Base-by-base conservation (phyloP, 805 yeast species). In the Nakazawaea ishiwadae region DNA sequence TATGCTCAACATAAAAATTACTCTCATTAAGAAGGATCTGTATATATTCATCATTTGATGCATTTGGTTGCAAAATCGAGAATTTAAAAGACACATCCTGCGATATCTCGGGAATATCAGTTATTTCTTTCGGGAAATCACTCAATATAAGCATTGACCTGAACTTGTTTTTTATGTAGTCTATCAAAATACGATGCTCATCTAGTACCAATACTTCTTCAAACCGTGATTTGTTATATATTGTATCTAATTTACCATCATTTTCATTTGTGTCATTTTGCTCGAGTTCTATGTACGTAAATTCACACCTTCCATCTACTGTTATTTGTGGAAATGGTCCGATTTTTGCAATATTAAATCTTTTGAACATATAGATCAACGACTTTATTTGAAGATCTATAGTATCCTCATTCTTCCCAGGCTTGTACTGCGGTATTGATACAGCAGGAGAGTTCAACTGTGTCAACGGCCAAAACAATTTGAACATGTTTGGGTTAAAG, bases 151-250 rank as follows among this genome's bases (percentile, higher is more conserved):
- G 71, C 51, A 75, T 56, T 1, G 84, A 65, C 41, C 91, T 63
- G 56, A 80, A 81, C 57, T 76, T 75, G 63, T 83, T 83, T 52
- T 80, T 81, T 35, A 66, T 54, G 71, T 79, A 83, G 53, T 83
- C 90, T 15, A 79, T 69, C 42, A 81, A 62, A 10, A 83, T 77
- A 19, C 89, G 65, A 53, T 81, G 79, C 42, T 80, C 81, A 55
- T 82, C 86, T 11, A 60, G 47, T n/a, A 65, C 42, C 32, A 82
- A 46, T 6, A 59, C 48, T 8, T 52, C 46, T 37, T 67, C 65
- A 49, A 83, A 77, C 27, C 55, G 66, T 0, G 47, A 39, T 32
- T 66, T 57, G 54, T 79, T 79, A 53, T 81, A 83, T 49, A 75
- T 63, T 11, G 58, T 47, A 52, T 83, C 89, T 41, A 82, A 60